These are phyloP conservation scores for Cornus florida DNA, from an alignment of 148 eudicot genomes.

Conservation along the genomic window DNA sequence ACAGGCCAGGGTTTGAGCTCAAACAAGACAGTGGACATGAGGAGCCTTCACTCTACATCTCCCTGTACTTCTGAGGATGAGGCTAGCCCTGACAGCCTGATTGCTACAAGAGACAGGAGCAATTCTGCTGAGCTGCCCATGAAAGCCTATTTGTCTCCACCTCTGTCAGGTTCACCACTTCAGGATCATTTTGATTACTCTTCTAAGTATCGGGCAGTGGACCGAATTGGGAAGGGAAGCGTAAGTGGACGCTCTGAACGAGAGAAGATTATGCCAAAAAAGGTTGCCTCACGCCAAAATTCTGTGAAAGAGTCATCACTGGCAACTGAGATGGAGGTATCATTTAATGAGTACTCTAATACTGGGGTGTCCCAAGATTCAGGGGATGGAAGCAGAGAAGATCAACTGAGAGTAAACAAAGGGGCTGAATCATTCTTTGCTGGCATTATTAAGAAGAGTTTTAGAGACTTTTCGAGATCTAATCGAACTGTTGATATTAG, in stretches of 20 bases:
- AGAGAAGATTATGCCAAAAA: conserved; percentile 38
- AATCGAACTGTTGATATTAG: conserved; percentile 41
- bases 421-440: conserved; percentile 65
- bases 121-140: conserved; percentile 34
- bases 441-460: conserved; percentile 70
- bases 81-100: conserved; percentile 32
- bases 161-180: conserved; percentile 64
- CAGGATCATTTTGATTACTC: conserved; percentile 72
- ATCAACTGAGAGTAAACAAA: conserved; percentile 50
- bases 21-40: conserved; percentile 49
- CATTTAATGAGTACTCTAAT: conserved; percentile 56
- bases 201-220: conserved; percentile 42
- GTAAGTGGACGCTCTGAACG: conserved; percentile 57
- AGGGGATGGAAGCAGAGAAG: conserved; percentile 47
- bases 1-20: conserved; percentile 41
- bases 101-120: conserved; percentile 27
- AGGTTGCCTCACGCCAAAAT: conserved; percentile 37
- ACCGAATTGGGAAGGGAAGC: conserved; percentile 64
- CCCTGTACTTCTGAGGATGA: conserved; percentile 65
- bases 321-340: conserved; percentile 80
- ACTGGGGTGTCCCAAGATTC: conserved; percentile 57
- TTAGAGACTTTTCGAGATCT: conserved; percentile 51
- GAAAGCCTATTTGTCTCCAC: conserved; percentile 39
- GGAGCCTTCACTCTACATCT: conserved; percentile 44
- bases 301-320: conserved; percentile 57